phyloP scores from a whole-genome alignment of 768 basidiomycete genomes.

The Xanthoconium stramineum region DNA sequence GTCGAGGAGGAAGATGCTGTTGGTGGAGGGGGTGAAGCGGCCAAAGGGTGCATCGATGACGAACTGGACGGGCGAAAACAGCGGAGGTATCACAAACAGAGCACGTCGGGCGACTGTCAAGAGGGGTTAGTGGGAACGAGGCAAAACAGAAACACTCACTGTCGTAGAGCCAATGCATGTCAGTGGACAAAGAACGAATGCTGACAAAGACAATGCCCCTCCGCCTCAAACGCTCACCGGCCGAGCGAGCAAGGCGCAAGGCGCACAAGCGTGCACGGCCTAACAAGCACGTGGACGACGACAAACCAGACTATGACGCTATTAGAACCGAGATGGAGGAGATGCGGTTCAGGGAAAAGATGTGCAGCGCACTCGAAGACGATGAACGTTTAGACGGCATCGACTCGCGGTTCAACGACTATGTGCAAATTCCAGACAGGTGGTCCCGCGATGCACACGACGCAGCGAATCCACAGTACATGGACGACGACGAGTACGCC shows the following conservation, averaged over 20 bases:
- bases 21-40: constrained; percentile 52
- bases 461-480: constrained; percentile 40
- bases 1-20: constrained; percentile 53
- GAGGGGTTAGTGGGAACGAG: not conserved
- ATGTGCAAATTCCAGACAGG: constrained; percentile 68
- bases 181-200: not conserved
- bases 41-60: constrained; percentile 78
- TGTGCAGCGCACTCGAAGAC: constrained; percentile 69
- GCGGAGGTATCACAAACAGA: constrained; percentile 41
- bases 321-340: constrained; percentile 60
- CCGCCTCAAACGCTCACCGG: constrained; percentile 60
- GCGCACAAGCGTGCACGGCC: constrained; percentile 37
- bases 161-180: constrained; percentile 26
- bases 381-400: constrained; percentile 66
- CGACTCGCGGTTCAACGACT: constrained; percentile 62
- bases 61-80: constrained; percentile 39
- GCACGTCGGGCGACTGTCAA: constrained; percentile 39
- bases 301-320: constrained; percentile 44
- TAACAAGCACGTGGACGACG: constrained; percentile 17
- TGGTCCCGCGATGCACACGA: constrained; percentile 51
- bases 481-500: constrained; percentile 87
- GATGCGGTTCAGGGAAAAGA: constrained; percentile 63
- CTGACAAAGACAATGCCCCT: constrained; percentile 37
- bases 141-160: constrained; percentile 7
- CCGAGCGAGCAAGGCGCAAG: constrained; percentile 41